Conservation (phyloP, 2,329 filamentous ascomycete genomes). For the Nemania sp. region DNA sequence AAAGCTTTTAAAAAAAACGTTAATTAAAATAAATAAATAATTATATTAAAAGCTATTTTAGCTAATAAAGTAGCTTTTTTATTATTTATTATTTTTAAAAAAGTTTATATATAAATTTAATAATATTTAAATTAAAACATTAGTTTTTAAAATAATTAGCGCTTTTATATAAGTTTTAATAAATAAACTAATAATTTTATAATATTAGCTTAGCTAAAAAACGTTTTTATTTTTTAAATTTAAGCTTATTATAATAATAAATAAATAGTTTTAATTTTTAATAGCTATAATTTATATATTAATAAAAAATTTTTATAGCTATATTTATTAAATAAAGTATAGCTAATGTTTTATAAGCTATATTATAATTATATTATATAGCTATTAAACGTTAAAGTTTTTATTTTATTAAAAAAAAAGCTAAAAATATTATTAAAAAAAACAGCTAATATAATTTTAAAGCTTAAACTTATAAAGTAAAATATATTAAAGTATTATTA, state of each 20-base stretch:
- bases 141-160: constrained; percentile 1
- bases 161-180: background rate
- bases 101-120: background rate
- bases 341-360: too few relatives aligned
- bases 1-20: background rate
- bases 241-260: background rate
- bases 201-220: background rate
- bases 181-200: background rate
- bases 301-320: background rate
- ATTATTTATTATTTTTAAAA: background rate
- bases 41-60: background rate
- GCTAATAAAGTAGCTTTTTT: background rate
- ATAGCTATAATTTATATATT: background rate
- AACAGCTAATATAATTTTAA: background rate
- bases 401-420: background rate
- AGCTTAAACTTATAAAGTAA: background rate
- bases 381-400: background rate
- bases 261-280: constrained; percentile 1
- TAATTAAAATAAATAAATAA: background rate
- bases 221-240: background rate
- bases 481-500: background rate
- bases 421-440: background rate
- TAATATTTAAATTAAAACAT: background rate
- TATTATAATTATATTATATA: too few relatives aligned
- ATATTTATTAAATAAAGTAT: too few relatives aligned